Base-by-base conservation (phyloP, 2,329 filamentous ascomycete genomes). In the Didymella pinodella region DNA sequence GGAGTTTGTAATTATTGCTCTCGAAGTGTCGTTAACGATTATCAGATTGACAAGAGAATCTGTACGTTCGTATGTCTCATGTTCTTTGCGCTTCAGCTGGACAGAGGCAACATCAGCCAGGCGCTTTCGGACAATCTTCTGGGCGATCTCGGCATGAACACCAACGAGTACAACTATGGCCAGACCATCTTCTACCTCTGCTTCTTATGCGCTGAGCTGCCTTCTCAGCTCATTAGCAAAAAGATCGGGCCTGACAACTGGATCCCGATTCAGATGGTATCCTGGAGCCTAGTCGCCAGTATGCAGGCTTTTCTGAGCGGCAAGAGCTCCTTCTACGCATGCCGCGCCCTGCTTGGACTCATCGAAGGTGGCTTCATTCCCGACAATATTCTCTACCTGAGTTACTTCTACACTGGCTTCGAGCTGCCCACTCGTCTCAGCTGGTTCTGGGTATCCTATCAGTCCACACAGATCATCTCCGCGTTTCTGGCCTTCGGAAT, bases 361-460 rank as follows among this genome's bases (percentile, higher is more conserved):
- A 76, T 82, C 28, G 80, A 80, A 62, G 81, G 75, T 7, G 80
- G 79, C 0, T 89, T 89, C 62, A 88, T 89, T 48, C 85, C 86
- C 0, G 86, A 87, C 59, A 85, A 86, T 22, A 84, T 90, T 14
- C 78, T 90, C 0, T 92, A 89, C 75, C 80, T 92, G 5, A 88
- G 86, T 3, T 93, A 93, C 74, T 93, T 89, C 76, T 93, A 92
- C 78, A 92, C 86, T 45, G 86, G 86, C 0, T 82, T 82, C 51
- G 90, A 93, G 71, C 79, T 93, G 0, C 88, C 90, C 0, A 83
- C 84, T 11, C 84, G 90, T 1, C 77, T 93, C 18, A 85, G 86
- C 65, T 86, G 82, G 68, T 92, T 92, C 77, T 93, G 90, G 90
- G 86, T 86, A 0, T 83, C 88, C 0, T 86, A 89, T 12, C 84